phyloP scores from a whole-genome alignment of 1,284 basidiomycete species.

The Flammula alnicola region DNA sequence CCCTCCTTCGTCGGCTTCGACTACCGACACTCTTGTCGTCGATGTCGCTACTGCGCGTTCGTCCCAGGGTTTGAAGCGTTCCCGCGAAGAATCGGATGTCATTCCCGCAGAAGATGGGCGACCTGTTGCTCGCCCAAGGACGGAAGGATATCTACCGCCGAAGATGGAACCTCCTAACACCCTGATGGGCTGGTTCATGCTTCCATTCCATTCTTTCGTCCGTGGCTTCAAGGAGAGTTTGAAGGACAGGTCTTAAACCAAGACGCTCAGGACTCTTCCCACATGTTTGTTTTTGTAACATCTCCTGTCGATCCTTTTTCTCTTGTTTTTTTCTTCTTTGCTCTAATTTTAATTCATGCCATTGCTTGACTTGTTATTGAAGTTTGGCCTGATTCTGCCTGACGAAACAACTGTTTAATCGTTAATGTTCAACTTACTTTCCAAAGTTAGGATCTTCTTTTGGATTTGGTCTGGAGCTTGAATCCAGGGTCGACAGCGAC shows the following conservation, averaged over 20 bases:
- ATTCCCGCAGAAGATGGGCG: constrained; percentile 40
- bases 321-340: constrained; percentile 16
- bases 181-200: constrained; percentile 57
- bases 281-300: constrained; percentile 18
- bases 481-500: background rate
- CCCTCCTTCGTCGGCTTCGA: constrained; percentile 32
- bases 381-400: constrained; percentile 8
- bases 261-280: constrained; percentile 13
- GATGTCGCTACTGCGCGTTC: constrained; percentile 22
- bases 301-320: constrained; percentile 14
- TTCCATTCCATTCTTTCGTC: constrained; percentile 65
- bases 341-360: constrained; percentile 22
- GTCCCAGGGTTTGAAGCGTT: constrained; percentile 49
- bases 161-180: constrained; percentile 47
- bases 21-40: constrained; percentile 47
- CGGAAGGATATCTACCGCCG: constrained; percentile 47
- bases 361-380: constrained; percentile 14
- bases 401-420: background rate
- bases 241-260: constrained; percentile 27
- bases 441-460: background rate
- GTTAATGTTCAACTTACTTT: background rate
- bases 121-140: constrained; percentile 54
- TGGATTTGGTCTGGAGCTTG: no score
- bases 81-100: constrained; percentile 43
- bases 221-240: constrained; percentile 68